Percentiles rank a stretch among this genome's conserved stretches.
These are phyloP conservation scores for Sarocladium brachiariae DNA, from an alignment of 2,329 filamentous ascomycete genomes.

Conservation along the genomic window DNA sequence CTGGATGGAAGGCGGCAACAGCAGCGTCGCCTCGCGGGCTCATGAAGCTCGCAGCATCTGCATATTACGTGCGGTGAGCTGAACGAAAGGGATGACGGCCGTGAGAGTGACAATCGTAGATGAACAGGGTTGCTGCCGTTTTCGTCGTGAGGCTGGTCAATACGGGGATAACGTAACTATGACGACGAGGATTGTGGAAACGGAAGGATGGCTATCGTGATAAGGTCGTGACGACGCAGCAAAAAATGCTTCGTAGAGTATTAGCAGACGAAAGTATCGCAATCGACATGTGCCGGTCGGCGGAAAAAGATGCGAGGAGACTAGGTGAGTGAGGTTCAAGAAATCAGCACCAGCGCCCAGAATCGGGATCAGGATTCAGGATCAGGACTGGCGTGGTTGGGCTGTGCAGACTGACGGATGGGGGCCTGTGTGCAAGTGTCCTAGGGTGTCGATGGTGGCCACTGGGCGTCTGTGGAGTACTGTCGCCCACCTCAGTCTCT, in stretches of 20 bases:
- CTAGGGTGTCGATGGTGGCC: background rate
- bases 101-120: background rate
- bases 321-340: slow-evolving; percentile 1
- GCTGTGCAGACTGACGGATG: too few species aligned
- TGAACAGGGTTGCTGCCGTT: background rate
- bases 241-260: background rate
- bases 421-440: background rate
- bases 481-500: background rate
- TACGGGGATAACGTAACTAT: background rate
- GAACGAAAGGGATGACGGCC: background rate
- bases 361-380: slow-evolving; percentile 5
- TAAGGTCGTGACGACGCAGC: background rate
- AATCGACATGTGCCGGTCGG: background rate
- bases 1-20: background rate
- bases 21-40: slow-evolving; percentile 7
- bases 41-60: background rate
- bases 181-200: background rate
- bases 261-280: background rate
- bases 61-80: background rate
- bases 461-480: background rate
- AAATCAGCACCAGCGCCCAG: background rate
- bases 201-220: background rate
- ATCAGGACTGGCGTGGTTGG: slow-evolving; percentile 9
- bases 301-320: background rate
- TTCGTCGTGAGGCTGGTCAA: background rate